Evolutionary conservation across 345 rosid species (phyloP).

Genomic region (Mallotus nudiflorus): DNA sequence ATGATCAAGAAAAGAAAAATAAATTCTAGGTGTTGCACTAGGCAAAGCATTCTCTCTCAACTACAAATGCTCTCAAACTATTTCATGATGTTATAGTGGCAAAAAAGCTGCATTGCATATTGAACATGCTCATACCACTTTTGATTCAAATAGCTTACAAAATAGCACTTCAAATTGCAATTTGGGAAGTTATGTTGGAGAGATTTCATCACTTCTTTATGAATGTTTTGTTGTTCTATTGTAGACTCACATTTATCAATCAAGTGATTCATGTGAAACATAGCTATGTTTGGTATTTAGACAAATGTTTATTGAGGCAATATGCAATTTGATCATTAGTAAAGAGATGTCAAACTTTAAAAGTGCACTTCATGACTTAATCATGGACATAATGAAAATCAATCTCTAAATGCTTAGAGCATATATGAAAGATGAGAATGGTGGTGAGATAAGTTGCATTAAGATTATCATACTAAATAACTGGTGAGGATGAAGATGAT

Average conservation of each 20-base stretch:
- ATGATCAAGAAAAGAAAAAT: conserved; percentile 46
- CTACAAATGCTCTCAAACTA: conserved; percentile 52
- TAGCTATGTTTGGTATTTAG: neutral
- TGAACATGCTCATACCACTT: conserved; percentile 26
- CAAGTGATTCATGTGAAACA: conserved; percentile 3
- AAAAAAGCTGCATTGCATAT: conserved; percentile 34
- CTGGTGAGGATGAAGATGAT: too few relatives aligned
- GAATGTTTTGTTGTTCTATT: conserved; percentile 47
- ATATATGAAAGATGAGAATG: too few relatives aligned
- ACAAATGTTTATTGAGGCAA: too few relatives aligned
- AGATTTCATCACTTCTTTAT: conserved; percentile 56
- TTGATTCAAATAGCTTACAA: conserved; percentile 10
- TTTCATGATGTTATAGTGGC: conserved; percentile 39
- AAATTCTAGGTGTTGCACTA: conserved; percentile 42
- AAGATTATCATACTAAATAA: too few relatives aligned
- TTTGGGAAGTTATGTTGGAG: conserved; percentile 38
- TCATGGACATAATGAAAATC: too few relatives aligned
- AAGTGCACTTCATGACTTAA: too few relatives aligned
- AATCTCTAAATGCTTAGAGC: too few relatives aligned
- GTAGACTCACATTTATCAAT: conserved; percentile 34
- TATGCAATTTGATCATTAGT: too few relatives aligned
- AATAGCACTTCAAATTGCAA: conserved; percentile 28
- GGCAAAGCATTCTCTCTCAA: conserved; percentile 46
- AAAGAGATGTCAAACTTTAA: too few relatives aligned
- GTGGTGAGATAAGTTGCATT: too few relatives aligned